These are phyloP conservation scores for Backusella psychrophila DNA, from an alignment of 192 early-diverging fungal species.

Conservation along the genomic window DNA sequence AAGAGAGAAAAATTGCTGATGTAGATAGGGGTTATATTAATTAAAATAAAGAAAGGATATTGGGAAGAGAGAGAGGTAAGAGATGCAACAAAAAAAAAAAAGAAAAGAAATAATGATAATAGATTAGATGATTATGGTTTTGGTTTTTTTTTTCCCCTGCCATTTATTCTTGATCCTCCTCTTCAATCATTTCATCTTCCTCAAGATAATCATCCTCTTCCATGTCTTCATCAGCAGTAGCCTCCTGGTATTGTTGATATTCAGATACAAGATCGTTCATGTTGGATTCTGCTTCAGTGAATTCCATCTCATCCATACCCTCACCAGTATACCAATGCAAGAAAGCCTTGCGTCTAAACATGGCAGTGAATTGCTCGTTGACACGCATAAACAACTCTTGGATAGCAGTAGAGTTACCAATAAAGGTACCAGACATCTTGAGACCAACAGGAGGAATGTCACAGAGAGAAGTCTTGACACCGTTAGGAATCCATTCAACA, in stretches of 20 bases:
- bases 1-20: background rate
- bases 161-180: background rate
- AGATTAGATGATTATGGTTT: background rate
- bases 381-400: constrained; percentile 93
- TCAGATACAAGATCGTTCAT: constrained; percentile 42
- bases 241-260: constrained; percentile 39
- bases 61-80: background rate
- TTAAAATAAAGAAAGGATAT: background rate
- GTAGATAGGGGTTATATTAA: background rate
- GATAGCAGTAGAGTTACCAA: constrained; percentile 91
- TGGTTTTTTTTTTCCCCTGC: background rate
- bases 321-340: constrained; percentile 96
- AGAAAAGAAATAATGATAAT: background rate
- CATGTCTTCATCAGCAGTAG: constrained; percentile 26
- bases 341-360: constrained; percentile 93
- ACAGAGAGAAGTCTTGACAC: constrained; percentile 87
- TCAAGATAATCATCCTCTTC: constrained; percentile 14
- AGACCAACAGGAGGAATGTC: constrained; percentile 88
- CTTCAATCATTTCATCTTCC: background rate
- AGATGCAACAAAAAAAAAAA: background rate
- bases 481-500: constrained; percentile 98
- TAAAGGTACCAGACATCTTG: constrained; percentile 91
- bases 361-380: constrained; percentile 85
- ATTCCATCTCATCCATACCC: constrained; percentile 97
- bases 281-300: constrained; percentile 69